These are phyloP conservation scores for Helianthus annuus DNA, from an alignment of 129 eudicot genomes.

Conservation along the genomic window DNA sequence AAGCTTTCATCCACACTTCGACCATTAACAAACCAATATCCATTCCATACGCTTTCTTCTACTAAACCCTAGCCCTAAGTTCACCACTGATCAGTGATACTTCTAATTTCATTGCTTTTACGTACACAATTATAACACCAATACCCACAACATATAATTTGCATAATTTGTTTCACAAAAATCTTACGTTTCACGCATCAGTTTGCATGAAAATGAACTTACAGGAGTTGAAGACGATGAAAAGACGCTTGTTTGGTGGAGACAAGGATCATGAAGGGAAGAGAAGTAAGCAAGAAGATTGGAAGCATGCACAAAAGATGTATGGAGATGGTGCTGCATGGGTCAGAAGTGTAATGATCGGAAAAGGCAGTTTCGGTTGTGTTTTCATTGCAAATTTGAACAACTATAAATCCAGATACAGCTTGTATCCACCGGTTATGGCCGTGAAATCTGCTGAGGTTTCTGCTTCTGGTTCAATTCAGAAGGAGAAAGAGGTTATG, in stretches of 20 bases:
- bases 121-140: too few species aligned
- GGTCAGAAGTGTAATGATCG: conserved; percentile 31
- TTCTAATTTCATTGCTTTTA: too few species aligned
- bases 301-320: conserved; percentile 1
- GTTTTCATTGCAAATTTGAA: conserved; percentile 27
- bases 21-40: conserved; percentile 21
- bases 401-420: conserved; percentile 16
- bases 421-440: conserved; percentile 22
- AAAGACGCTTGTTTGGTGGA: conserved; percentile 24
- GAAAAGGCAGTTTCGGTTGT: conserved; percentile 25
- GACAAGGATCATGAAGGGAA: conserved; percentile 2
- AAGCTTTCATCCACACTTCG: background rate
- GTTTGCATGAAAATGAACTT: conserved; percentile 8
- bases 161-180: background rate
- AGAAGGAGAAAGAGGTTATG: conserved; percentile 64
- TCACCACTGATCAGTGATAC: background rate
- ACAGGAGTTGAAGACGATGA: conserved; percentile 12
- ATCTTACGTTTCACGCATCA: background rate
- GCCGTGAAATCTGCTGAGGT: conserved; percentile 52
- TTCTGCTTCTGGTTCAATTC: conserved; percentile 62
- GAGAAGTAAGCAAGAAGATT: conserved; percentile 25
- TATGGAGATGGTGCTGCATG: conserved; percentile 34
- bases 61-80: conserved; percentile 34
- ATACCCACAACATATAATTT: background rate
- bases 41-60: background rate